Evolutionary conservation across 192 early-diverging fungal genomes (phyloP), one percentile per base, ranked within the genome.

Genomic region (Linderina pennispora): DNA sequence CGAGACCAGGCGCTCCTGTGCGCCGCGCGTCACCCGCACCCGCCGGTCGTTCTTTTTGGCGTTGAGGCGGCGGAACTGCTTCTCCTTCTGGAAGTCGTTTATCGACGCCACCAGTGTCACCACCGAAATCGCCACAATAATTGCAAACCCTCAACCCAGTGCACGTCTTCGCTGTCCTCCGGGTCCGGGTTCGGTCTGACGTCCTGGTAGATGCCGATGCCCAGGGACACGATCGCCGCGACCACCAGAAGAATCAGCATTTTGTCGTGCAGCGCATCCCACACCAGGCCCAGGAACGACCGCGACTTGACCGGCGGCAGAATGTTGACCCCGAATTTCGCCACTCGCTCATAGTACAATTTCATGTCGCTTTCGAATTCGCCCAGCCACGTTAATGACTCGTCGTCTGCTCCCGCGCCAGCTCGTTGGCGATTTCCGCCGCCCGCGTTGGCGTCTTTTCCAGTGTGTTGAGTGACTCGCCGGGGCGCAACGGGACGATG

Each of bases 91-190:
- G 38, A 74, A 90, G 63, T 92, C 88, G 45, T 92, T 92, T 44
- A 89, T 55, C 45, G 82, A 83, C 8, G 85, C 83, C 21, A 87
- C 85, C 10, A 82, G 46, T 9, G 89, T 78, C 6, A 91, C 88
- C n/a, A 91, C 81, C 7, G 83, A 31, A 31, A 91, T 78, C 16
- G 89, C 87, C 0, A 85, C 78, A 40, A 92, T 74, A 39, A 90
- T 92, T 6, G 87, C 87, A 22, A 87, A 85, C 90, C 89, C 48
- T 90, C 89, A 16, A 92, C 84, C 89, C 89, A 92, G 36, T 84
- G 77, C 22, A 87, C 77, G 18, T 70, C 33, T 23, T 77, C 58
- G 22, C 41, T 50, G 28, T 78, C 56, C 31, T 72, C 23, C 16
- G 58, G 62, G 40, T 73, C 47, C 3, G 45, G 58, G 0, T 62